A percentile compares a stretch with the other conserved stretches of the same genome.
phyloP scores from a whole-genome alignment of 2,329 filamentous ascomycete genomes.

The Microsporum audouinii region DNA sequence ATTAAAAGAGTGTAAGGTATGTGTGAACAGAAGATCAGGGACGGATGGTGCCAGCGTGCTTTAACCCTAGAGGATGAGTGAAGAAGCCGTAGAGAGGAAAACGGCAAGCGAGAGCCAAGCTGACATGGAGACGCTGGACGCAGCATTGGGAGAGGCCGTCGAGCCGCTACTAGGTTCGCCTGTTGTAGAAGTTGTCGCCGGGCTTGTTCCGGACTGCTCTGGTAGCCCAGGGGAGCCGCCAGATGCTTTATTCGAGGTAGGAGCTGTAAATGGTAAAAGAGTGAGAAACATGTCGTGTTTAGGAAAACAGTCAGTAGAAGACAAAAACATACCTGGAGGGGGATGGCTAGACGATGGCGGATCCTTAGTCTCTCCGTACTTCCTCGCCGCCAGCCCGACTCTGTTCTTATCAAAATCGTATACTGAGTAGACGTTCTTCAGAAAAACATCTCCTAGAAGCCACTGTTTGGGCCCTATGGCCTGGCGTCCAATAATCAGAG shows the following conservation, averaged over 20 bases:
- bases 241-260: neutral
- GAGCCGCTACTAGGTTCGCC: neutral
- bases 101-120: neutral
- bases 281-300: slow-evolving; percentile 3
- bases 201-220: neutral
- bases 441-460: slow-evolving; percentile 74
- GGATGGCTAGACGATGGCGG: neutral
- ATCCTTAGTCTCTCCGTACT: neutral
- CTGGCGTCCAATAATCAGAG: slow-evolving; percentile 63
- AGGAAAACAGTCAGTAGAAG: neutral
- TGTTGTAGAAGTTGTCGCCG: neutral
- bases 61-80: neutral
- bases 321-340: neutral
- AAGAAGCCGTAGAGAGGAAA: neutral
- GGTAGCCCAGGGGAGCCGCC: neutral
- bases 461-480: slow-evolving; percentile 53
- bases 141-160: neutral
- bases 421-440: slow-evolving; percentile 81
- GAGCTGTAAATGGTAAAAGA: neutral
- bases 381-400: slow-evolving; percentile 21
- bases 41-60: neutral
- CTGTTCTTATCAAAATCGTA: slow-evolving; percentile 58
- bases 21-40: neutral
- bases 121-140: neutral
- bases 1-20: neutral